Evolutionary conservation across 1,284 basidiomycete genomes (phyloP).

Genomic region (Ganoderma leucocontextum): DNA sequence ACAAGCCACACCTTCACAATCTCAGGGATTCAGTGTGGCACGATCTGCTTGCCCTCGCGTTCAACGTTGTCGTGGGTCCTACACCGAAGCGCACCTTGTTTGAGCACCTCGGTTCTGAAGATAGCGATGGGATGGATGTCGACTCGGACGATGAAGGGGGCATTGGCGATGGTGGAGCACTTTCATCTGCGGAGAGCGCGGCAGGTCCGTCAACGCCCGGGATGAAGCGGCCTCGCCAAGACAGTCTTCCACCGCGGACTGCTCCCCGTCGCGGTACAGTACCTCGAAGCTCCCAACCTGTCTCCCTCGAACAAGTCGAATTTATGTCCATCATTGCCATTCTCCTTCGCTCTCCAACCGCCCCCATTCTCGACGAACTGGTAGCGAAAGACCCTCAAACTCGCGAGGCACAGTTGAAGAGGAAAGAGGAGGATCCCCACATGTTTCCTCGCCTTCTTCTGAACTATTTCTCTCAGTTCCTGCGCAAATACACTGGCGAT

Average conservation of each 20-base stretch:
- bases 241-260: slow-evolving; percentile 16
- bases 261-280: slow-evolving; percentile 12
- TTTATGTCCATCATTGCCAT: slow-evolving; percentile 72
- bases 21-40: slow-evolving; percentile 76
- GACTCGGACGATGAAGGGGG: slow-evolving; percentile 23
- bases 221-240: slow-evolving; percentile 15
- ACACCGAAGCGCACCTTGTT: slow-evolving; percentile 53
- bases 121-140: slow-evolving; percentile 14
- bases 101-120: slow-evolving; percentile 37
- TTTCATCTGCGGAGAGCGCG: slow-evolving; percentile 19
- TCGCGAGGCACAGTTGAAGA: slow-evolving; percentile 1
- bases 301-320: slow-evolving; percentile 74
- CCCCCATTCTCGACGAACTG: slow-evolving; percentile 56
- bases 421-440: slow-evolving; percentile 13
- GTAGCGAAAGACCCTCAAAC: slow-evolving; percentile 1
- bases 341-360: slow-evolving; percentile 66
- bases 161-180: slow-evolving; percentile 39
- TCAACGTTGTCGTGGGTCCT: slow-evolving; percentile 80
- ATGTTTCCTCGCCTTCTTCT: slow-evolving; percentile 25
- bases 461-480: slow-evolving; percentile 63
- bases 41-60: slow-evolving; percentile 71
- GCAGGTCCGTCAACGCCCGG: slow-evolving; percentile 16
- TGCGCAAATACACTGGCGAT: slow-evolving; percentile 70
- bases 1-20: slow-evolving; percentile 82
- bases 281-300: slow-evolving; percentile 38